Base-by-base conservation (phyloP, 1,284 basidiomycete species). In the Irpex sp. region DNA sequence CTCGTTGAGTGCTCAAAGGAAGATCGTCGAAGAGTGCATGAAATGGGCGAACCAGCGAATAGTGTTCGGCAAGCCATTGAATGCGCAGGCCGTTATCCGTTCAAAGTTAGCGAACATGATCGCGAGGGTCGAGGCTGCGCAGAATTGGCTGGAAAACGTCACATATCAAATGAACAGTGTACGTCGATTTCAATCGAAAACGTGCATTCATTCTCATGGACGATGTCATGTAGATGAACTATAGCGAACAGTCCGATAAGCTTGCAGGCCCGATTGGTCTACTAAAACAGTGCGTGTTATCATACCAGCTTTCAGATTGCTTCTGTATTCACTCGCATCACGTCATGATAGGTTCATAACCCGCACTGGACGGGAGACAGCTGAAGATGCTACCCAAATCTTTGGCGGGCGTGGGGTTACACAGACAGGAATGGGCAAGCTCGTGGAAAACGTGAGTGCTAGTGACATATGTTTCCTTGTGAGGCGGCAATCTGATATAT, bases 161-260 rank as follows among this genome's bases (percentile, higher is more conserved):
- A 97, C 96, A 1, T 86, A 90, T 74, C 94, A 97, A 75, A 97
- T 97, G 95, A 93, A 91, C 76, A 89, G 96, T 73, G 93, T 95
- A 72, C 49, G 81, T 71, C 75, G 31, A 15, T 3, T 47, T 48
- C 48, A 48, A 60, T 17, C 40, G 7, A 31, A 26, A 9, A 44
- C 44, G 36, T 5, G 19, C 40, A 57, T 7, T n/a, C 58, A 56
- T 57, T 5, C 19, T 49, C 59, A 56, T 61, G 48, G n/a, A 21
- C 40, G 49, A 19, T 17, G 5, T 15, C 11, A 21, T 36, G 13
- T 62, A 91, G 89, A 91, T 91, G 89, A 81, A 79, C 59, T 92
- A 98, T 75, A 84, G 83, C 63, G 86, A 97, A 74, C 94, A 95
- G 78, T 85, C 89, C 0, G 84, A 85, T 66, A 88, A 87, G 68